Evolutionary conservation across 129 eudicot species (phyloP).

Genomic region (Arctium lappa): DNA sequence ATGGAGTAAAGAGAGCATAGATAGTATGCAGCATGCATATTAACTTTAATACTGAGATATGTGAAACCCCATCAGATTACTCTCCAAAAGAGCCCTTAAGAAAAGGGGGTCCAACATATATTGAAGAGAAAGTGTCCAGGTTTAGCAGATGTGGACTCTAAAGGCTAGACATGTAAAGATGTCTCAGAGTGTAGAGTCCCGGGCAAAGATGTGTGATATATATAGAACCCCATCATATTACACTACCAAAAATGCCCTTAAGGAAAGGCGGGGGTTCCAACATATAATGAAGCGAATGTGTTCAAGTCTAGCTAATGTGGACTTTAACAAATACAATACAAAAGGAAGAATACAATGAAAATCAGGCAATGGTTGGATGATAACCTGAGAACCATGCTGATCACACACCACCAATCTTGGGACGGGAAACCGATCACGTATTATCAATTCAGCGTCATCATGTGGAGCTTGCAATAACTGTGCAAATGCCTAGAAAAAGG

Average conservation of each 20-base stretch:
- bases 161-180: background rate
- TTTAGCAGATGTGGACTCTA: background rate
- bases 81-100: no score
- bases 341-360: background rate
- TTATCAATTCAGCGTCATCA: conserved; percentile 56
- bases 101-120: background rate
- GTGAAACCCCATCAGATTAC: no score
- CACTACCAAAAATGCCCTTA: background rate
- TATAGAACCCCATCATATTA: background rate
- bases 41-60: no score
- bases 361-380: background rate
- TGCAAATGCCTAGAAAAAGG: conserved; percentile 51
- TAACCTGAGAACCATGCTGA: conserved; percentile 83
- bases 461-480: conserved; percentile 65
- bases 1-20: no score
- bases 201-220: background rate
- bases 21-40: no score
- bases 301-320: background rate
- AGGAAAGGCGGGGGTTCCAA: background rate
- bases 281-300: background rate
- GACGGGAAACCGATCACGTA: conserved; percentile 68
- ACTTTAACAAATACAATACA: background rate
- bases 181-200: background rate
- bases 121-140: no score
- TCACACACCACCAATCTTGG: conserved; percentile 81